Base-by-base conservation (phyloP, 257 asterid species). In the Coffea eugenioides region DNA sequence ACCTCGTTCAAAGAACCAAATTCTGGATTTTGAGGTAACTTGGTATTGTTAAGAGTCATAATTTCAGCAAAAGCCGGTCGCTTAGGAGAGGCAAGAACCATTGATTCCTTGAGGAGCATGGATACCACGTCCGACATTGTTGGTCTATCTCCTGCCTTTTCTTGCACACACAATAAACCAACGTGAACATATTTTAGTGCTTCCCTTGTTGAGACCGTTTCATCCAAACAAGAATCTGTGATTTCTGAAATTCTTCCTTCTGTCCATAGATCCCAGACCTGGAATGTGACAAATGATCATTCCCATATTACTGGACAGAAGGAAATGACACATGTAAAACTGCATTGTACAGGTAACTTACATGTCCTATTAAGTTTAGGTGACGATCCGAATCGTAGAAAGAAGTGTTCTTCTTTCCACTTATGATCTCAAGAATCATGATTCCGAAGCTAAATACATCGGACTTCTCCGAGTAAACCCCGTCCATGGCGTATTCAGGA, bases 191-290 rank as follows among this genome's bases (percentile, higher is more conserved):
- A 56, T 0, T 21, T n/a, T 74, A 34, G 0, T 15, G 34, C 12
- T 34, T 54, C 31, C 9, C 14, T 1, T 0, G 25, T 3, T 14
- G 66, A 14, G 52, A 51, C 27, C 27, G 46, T 6, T 52, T 74
- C 77, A 12, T 0, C 49, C 7, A 74, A 34, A 7, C 14, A 52
- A 3, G 43, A 39, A 54, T 54, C 77, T 16, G 3, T 4, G 6
- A 74, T 74, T 20, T 74, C 68, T 6, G 12, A 0, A 20, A 31
- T 9, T 18, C 27, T 54, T 74, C n/a, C 68, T 52, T 74, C 25
- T 15, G 21, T 51, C 77, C 68, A 54, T 34, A 73, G 20, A 56
- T 74, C 51, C 68, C 77, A 74, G 0, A 74, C 77, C 68, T 74
- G 68, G 8, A 54, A 51, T 61, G 67, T 61, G 43, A 39, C 43